Evolutionary conservation across 371 early-diverging fungal genomes (phyloP), one percentile per base, ranked within the genome.

Genomic region (Quaeritorhiza haematococci): DNA sequence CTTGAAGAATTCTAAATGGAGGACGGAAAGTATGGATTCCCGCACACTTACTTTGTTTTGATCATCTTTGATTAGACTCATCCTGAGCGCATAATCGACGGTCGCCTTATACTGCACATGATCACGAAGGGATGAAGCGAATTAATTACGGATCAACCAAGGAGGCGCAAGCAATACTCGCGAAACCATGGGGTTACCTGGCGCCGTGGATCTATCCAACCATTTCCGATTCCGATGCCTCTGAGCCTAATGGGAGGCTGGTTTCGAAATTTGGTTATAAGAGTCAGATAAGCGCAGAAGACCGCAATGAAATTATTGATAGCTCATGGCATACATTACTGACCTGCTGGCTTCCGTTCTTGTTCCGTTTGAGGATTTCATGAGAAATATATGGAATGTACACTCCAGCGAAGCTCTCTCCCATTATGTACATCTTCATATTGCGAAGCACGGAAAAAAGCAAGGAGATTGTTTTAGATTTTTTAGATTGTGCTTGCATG

Each of bases 141-240:
- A n/a, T n/a, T n/a, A n/a, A n/a, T n/a, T n/a, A n/a, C n/a, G n/a
- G n/a, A n/a, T n/a, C n/a, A n/a, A n/a, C n/a, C n/a, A n/a, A n/a
- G n/a, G n/a, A n/a, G n/a, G n/a, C n/a, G n/a, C n/a, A n/a, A n/a
- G n/a, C n/a, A n/a, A n/a, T n/a, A n/a, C n/a, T n/a, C n/a, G n/a
- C n/a, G n/a, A n/a, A n/a, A n/a, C n/a, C n/a, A n/a, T n/a, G n/a
- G n/a, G n/a, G n/a, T n/a, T n/a, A n/a, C n/a, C n/a, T n/a, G n/a
- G n/a, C n/a, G n/a, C n/a, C n/a, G n/a, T n/a, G 91, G 85, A 42
- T 91, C 90, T 3, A 91, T 88, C 93, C 93, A 93, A 21, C 92
- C 92, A 64, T 91, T 93, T 8, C 91, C 91, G 56, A 93, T 87
- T 13, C 79, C 74, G 1, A 89, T 28, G 2, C 92, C 91, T 53